Evolutionary conservation across 345 rosid genomes (phyloP), one percentile per base, ranked within the genome.

Genomic region (Xanthoceras sorbifolium): DNA sequence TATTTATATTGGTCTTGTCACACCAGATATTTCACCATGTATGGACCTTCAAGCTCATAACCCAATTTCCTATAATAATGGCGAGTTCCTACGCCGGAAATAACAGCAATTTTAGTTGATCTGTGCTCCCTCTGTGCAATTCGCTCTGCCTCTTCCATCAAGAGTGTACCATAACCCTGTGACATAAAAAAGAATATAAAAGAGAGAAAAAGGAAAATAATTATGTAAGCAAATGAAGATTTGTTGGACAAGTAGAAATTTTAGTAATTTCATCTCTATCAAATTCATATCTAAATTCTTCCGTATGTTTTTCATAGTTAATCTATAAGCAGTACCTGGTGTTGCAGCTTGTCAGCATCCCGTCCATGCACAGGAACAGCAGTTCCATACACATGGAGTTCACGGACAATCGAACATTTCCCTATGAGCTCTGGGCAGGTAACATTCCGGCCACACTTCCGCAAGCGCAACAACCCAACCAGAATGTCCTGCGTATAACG

Each of bases 311-410:
- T 10, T 32, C 4, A 23, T 29, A 42, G 63, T 67, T 25, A 60
- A 50, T 12, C 12, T 28, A 69, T 17, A 32, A 40, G 15, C 2
- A 42, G 77, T 86, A 92, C 99, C 97, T 94, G 99, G 85, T 97
- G 99, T 81, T 97, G 99, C 85, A 94, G 85, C 83, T 97, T 97
- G 80, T 94, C 98, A 64, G 95, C 89, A 3, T 97, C 97, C 52
- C 99, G 91, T 64, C 97, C 98, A 75, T 97, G 99, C 77, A 97
- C 98, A 29, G 99, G 99, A 77, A 97, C 99, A 68, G 99, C 98
- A 71, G 99, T 94, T 82, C 99, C 99, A 78, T 94, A 97, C n/a
- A 97, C 97, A 77, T 97, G 99, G 84, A 97, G 99, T 84, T 97
- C 99, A 23, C 99, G 98, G 59, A 97, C 93, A 77, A 97, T 90